Evolutionary conservation across 495 filamentous ascomycete species (phyloP), one percentile per base, ranked within the genome.

Genomic region (Tuber calosporum): DNA sequence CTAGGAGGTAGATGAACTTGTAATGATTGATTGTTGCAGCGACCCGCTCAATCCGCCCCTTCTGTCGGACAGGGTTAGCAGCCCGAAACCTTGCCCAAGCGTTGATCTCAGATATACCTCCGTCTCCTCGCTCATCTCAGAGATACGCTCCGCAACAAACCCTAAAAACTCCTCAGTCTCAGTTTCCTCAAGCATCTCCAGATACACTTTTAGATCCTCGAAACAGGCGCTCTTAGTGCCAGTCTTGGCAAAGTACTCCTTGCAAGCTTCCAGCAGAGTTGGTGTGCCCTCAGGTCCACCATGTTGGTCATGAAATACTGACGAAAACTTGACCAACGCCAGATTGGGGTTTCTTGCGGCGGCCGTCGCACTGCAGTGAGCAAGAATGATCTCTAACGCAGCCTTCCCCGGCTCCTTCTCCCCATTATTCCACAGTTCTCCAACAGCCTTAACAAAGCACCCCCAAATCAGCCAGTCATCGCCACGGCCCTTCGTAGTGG

Each of bases 401-500:
- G 75, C 74, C 58, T 71, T 77, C 19, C 80, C 76, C 13, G 74
- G 79, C 15, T 67, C 62, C 68, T 81, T 79, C 42, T 81, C 78
- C 34, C 79, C 79, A 11, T 72, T 71, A 26, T 77, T 81, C 30
- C 79, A 81, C 7, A 81, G 76, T 67, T 81, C 58, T 84, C 79
- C 74, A 43, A 79, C 77, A 40, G 83, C 80, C 34, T 74, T 77
- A 22, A 83, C 73, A 69, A 85, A 74, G 2, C 76, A 80, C n/a
- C 85, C 83, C 88, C 88, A 90, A 41, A 87, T 83, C 67, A 80
- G 83, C 86, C 88, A 89, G 71, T 89, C 87, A 80, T 89, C 87
- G 67, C 84, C 85, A 3, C 79, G 79, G n/a, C 79, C 79, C 53
- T 80, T 80, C 9, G 74, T 79, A 43, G 79, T 70, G 43, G 58